Evolutionary conservation across 768 basidiomycete genomes (phyloP).

Genomic region (Guyanaporus albipodus): DNA sequence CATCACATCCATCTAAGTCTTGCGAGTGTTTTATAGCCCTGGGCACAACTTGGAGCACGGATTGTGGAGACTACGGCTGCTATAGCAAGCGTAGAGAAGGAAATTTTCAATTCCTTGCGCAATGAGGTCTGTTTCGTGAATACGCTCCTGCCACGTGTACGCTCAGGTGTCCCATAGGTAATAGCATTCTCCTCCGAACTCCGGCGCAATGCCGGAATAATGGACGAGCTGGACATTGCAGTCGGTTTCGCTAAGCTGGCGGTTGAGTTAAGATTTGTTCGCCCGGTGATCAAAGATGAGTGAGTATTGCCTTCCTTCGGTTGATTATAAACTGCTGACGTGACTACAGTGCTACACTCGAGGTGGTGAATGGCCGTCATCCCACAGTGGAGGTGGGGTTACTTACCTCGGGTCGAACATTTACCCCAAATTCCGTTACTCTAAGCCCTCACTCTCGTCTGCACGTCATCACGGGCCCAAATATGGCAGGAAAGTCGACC

Average conservation of each 20-base stretch:
- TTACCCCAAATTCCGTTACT: constrained; percentile 77
- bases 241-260: constrained; percentile 81
- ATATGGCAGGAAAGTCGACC: constrained; percentile 96
- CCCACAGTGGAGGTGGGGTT: constrained; percentile 91
- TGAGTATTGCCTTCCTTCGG: constrained; percentile 33
- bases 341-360: constrained; percentile 46
- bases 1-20: background rate
- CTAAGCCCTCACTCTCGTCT: constrained; percentile 59
- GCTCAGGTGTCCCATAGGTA: constrained; percentile 44
- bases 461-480: constrained; percentile 90
- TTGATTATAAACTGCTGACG: constrained; percentile 1
- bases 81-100: constrained; percentile 59
- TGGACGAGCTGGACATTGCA: constrained; percentile 86
- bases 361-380: constrained; percentile 80
- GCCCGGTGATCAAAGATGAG: constrained; percentile 69
- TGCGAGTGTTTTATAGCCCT: constrained; percentile 44
- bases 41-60: constrained; percentile 69
- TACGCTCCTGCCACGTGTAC: background rate
- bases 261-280: constrained; percentile 67
- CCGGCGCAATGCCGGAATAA: constrained; percentile 68
- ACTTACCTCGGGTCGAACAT: constrained; percentile 64
- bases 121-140: constrained; percentile 46
- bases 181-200: constrained; percentile 51
- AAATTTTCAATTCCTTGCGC: constrained; percentile 67
- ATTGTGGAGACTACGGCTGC: constrained; percentile 55